phyloP scores from a whole-genome alignment of 768 basidiomycete genomes.

The Mycena belliarum region DNA sequence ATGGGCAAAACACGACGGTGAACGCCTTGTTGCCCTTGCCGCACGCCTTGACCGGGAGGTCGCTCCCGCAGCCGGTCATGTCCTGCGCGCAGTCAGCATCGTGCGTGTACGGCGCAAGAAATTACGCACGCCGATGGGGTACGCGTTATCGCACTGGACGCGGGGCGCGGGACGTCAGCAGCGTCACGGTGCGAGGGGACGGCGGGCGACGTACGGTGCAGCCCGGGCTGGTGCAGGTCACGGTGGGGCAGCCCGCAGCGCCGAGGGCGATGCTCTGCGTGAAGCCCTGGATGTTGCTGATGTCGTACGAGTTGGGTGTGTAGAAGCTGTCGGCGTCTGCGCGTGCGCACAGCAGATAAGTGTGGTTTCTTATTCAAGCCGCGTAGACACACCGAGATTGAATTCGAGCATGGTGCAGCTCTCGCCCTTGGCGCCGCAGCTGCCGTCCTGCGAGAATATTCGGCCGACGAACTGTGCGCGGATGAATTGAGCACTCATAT shows the following conservation, averaged over 20 bases:
- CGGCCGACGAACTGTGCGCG: conserved; percentile 11
- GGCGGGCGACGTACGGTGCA: conserved; percentile 2
- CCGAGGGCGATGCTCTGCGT: conserved; percentile 22
- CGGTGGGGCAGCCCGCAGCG: conserved; percentile 12
- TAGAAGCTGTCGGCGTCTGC: conserved; percentile 19
- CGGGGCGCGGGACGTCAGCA: too few species aligned
- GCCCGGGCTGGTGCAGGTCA: conserved; percentile 11
- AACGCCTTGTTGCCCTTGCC: conserved; percentile 9
- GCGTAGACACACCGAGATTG: conserved; percentile 8
- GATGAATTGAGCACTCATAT: not conserved
- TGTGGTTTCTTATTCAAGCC: not conserved
- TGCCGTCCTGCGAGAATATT: conserved; percentile 11
- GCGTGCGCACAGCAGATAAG: not conserved
- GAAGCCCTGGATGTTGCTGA: conserved; percentile 20
- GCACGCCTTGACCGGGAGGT: conserved; percentile 18
- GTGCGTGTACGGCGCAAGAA: not conserved
- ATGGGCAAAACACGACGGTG: conserved; percentile 18
- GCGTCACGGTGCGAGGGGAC: not conserved
- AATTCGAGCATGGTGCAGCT: conserved; percentile 19
- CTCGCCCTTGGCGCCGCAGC: conserved; percentile 13
- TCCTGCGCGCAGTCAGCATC: conserved; percentile 2
- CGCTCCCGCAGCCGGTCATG: conserved; percentile 15
- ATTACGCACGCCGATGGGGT: conserved; percentile 15
- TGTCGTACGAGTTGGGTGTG: conserved; percentile 21
- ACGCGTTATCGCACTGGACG: conserved; percentile 12